Percentiles rank a stretch among this genome's conserved stretches.
These are phyloP conservation scores for Lachnellula arida DNA, from an alignment of 2,329 filamentous ascomycete genomes.

Conservation along the genomic window DNA sequence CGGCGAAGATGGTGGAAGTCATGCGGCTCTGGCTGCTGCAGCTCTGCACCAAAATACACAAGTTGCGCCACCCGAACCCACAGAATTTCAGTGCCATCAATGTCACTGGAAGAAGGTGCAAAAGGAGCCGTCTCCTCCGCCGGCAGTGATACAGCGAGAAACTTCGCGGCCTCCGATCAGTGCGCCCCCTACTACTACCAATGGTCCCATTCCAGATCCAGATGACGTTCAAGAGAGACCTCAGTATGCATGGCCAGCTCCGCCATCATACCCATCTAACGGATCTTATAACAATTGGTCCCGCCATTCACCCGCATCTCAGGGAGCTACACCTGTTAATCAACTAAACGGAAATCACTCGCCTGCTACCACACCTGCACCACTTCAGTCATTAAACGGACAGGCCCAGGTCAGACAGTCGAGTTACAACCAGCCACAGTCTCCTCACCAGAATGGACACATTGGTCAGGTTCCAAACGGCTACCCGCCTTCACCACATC, in stretches of 20 bases:
- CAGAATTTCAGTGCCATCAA: constrained; percentile 70
- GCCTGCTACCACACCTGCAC: constrained; percentile 28
- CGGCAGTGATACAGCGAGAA: constrained; percentile 15
- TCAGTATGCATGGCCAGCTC: constrained; percentile 30
- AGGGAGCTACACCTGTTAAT: constrained; percentile 38
- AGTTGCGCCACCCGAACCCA: constrained; percentile 21
- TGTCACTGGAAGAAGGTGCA: constrained; percentile 52
- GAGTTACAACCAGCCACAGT: constrained; percentile 31
- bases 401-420: constrained; percentile 22
- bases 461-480: constrained; percentile 41
- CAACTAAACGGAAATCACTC: constrained; percentile 44
- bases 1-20: constrained; percentile 15
- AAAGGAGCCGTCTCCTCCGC: constrained; percentile 24
- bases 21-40: constrained; percentile 31
- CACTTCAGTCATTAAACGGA: constrained; percentile 17
- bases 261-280: constrained; percentile 36
- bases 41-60: constrained; percentile 29
- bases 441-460: constrained; percentile 42
- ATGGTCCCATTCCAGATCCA: constrained; percentile 29
- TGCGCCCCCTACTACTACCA: constrained; percentile 27
- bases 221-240: constrained; percentile 18
- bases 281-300: constrained; percentile 46
- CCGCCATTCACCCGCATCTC: constrained; percentile 45
- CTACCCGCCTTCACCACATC: constrained; percentile 33
- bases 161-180: constrained; percentile 18